A percentile compares a stretch with the other conserved stretches of the same genome.
phyloP scores from a whole-genome alignment of 106 monocot genomes.

The Dendrobium catenatum region DNA sequence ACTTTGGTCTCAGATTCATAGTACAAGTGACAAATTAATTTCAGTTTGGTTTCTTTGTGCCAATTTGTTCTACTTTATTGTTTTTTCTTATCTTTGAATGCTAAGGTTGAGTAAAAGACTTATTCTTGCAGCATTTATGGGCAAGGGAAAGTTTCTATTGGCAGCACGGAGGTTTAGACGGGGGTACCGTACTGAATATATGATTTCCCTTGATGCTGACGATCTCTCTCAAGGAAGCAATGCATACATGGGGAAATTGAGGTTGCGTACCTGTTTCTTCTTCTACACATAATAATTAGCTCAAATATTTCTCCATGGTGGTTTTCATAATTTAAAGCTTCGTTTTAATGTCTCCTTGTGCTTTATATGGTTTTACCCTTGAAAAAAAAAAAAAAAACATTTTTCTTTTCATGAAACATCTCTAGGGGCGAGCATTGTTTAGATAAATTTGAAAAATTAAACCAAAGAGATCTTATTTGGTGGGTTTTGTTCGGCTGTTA shows the following conservation, averaged over 20 bases:
- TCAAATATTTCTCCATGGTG: too few species aligned
- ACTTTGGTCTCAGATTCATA: not conserved
- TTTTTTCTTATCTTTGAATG: not conserved
- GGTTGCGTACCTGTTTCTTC: not conserved
- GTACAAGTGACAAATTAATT: not conserved
- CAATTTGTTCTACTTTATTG: too few species aligned
- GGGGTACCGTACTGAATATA: slow-evolving; percentile 58
- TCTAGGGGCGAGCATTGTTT: too few species aligned
- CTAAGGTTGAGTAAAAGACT: not conserved
- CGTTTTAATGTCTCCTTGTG: too few species aligned
- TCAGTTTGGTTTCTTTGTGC: not conserved
- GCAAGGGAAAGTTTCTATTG: slow-evolving; percentile 75
- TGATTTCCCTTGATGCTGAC: slow-evolving; percentile 75
- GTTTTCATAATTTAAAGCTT: too few species aligned
- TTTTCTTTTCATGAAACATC: too few species aligned
- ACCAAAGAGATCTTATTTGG: too few species aligned
- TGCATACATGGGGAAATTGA: slow-evolving; percentile 74
- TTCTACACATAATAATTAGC: not conserved
- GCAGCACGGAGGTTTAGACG: slow-evolving; percentile 64
- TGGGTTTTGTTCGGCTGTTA: too few species aligned
- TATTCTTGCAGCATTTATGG: slow-evolving; percentile 46
- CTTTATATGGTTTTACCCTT: too few species aligned
- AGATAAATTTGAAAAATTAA: too few species aligned
- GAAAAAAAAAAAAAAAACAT: too few species aligned
- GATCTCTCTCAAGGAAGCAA: slow-evolving; percentile 63